phyloP scores from a whole-genome alignment of 73 alveolate genomes.

The Paramecium octaurelia region DNA sequence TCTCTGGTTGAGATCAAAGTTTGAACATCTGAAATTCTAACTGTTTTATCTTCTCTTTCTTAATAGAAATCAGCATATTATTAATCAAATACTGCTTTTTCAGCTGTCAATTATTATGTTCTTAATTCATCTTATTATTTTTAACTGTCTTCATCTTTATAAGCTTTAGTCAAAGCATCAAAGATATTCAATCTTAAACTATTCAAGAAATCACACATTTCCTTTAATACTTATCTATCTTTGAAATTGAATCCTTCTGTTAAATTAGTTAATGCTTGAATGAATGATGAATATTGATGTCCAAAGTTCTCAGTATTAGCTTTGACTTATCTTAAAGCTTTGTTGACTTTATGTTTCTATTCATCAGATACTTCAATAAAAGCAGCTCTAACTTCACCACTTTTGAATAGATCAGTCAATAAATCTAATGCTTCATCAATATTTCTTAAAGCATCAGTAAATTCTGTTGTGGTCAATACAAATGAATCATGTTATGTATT shows the following conservation, averaged over 20 bases:
- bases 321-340: conserved; percentile 22
- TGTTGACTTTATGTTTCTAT: not conserved
- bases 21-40: conserved; percentile 13
- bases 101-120: conserved; percentile 2
- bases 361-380: conserved; percentile 13
- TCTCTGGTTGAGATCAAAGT: not conserved
- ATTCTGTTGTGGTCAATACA: not conserved
- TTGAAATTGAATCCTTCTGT: conserved; percentile 45
- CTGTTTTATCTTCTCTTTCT: conserved; percentile 43
- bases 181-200: conserved; percentile 12
- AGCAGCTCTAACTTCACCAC: conserved; percentile 46
- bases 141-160: conserved; percentile 39
- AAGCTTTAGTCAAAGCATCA: conserved; percentile 39
- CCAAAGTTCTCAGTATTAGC: conserved; percentile 21
- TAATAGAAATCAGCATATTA: conserved; percentile 23
- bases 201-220: conserved; percentile 20
- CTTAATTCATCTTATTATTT: conserved; percentile 10
- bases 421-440: conserved; percentile 45
- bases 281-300: conserved; percentile 22
- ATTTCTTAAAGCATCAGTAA: conserved; percentile 27
- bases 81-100: not conserved
- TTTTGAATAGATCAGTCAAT: not conserved
- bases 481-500: not conserved
- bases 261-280: conserved; percentile 18
- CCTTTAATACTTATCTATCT: conserved; percentile 33